Evolutionary conservation across 2,329 filamentous ascomycete species (phyloP), one percentile per base, ranked within the genome.

Genomic region (Phoma sp.): DNA sequence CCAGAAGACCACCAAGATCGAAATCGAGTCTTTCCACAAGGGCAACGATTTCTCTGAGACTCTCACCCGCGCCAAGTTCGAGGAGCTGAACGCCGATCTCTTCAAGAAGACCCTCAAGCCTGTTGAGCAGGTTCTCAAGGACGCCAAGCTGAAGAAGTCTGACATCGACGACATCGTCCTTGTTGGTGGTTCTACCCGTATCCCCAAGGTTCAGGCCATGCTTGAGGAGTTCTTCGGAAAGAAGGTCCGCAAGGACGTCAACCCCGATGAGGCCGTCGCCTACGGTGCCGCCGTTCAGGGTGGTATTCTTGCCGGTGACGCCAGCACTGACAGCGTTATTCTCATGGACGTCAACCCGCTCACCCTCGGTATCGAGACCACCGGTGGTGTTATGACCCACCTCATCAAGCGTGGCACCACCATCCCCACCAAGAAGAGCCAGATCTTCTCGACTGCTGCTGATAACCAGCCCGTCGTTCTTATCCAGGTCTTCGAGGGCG

Each of bases 101-200:
- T 98, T 98, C 89, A 96, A 96, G 89, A 96, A 95, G 86, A 98
- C 95, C 55, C 86, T 98, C 65, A 96, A 97, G 87, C 93, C 95
- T 54, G 95, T 98, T 66, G 92, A 98, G 83, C 93, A 97, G 85
- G 95, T 98, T 66, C 86, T 99, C 75, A 96, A 96, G 84, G 95
- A 98, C 69, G 92, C 93, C 77, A 96, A 97, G 85, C 85, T 97
- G 71, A 93, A 93, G 88, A 98, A 97, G 89, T 81, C 80, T 59
- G 93, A 98, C 70, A 86, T 99, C 69, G 88, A 97, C 72, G 95
- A 98, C 77, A 97, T 99, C 67, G 95, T 99, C 64, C 87, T 98
- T 46, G 93, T 98, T 61, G 95, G 95, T 87, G 95, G 95, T 79
- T 98, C 95, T 58, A 98, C 95, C 65, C 93, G 95, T 90, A 98